phyloP scores from a whole-genome alignment of 1,284 basidiomycete species.

The Coniferiporia weirii region DNA sequence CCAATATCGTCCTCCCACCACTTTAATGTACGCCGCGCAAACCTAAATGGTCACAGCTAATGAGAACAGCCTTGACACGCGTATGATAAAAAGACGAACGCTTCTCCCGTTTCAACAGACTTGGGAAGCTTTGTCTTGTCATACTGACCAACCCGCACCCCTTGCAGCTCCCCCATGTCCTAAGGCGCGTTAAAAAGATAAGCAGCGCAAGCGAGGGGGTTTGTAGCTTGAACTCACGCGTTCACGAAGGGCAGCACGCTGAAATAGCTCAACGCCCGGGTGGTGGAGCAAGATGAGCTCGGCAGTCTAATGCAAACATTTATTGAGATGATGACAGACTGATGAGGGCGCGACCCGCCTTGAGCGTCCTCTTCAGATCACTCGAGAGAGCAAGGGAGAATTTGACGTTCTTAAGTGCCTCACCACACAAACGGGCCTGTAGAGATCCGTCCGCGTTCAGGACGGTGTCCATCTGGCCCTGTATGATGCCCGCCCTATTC shows the following conservation, averaged over 20 bases:
- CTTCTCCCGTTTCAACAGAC: slow-evolving; percentile 33
- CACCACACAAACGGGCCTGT: slow-evolving; percentile 52
- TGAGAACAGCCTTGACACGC: background rate
- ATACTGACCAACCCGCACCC: slow-evolving; percentile 28
- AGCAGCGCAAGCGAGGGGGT: background rate
- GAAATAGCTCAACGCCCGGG: slow-evolving; percentile 37
- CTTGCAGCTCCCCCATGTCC: slow-evolving; percentile 64
- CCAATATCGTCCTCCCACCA: slow-evolving; percentile 59
- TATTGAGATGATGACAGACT: background rate
- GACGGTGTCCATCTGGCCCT: slow-evolving; percentile 64
- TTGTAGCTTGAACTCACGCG: slow-evolving; percentile 38
- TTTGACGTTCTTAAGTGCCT: slow-evolving; percentile 42
- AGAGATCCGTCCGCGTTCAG: slow-evolving; percentile 53
- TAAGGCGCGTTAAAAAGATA: slow-evolving; percentile 24
- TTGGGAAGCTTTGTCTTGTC: slow-evolving; percentile 21
- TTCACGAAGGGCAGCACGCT: slow-evolving; percentile 50
- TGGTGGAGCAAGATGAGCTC: slow-evolving; percentile 54
- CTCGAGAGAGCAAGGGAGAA: slow-evolving; percentile 58
- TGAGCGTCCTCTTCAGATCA: slow-evolving; percentile 56
- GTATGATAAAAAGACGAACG: slow-evolving; percentile 21
- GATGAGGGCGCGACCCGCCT: slow-evolving; percentile 37
- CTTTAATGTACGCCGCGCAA: slow-evolving; percentile 40
- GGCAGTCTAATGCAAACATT: slow-evolving; percentile 47
- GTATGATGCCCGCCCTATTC: slow-evolving; percentile 55
- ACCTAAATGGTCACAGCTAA: background rate